These are phyloP conservation scores for Moniliophthora roreri DNA, from an alignment of 1,284 basidiomycete genomes.

Conservation along the genomic window DNA sequence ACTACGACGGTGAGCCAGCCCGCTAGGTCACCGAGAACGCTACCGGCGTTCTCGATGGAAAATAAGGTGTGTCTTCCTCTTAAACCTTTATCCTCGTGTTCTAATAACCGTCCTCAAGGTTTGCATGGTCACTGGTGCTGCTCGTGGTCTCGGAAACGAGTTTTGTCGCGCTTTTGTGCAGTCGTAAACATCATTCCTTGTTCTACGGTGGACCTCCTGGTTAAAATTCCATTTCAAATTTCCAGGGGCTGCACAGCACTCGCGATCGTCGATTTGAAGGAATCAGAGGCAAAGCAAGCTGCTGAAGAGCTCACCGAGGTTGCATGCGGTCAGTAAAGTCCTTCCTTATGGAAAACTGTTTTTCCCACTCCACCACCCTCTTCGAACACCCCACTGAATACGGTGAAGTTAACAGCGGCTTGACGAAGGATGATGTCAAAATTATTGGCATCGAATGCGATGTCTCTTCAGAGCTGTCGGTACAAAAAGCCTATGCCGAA, in stretches of 20 bases:
- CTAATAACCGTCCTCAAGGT: slow-evolving; percentile 54
- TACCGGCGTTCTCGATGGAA: slow-evolving; percentile 68
- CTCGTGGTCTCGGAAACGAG: slow-evolving; percentile 85
- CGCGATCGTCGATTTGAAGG: slow-evolving; percentile 84
- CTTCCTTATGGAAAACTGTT: slow-evolving; percentile 1
- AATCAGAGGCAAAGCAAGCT: slow-evolving; percentile 69
- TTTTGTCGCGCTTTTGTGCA: slow-evolving; percentile 89
- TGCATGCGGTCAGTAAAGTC: slow-evolving; percentile 44
- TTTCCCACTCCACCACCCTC: slow-evolving; percentile 24
- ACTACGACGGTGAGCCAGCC: slow-evolving; percentile 21
- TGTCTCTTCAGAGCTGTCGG: slow-evolving; percentile 81
- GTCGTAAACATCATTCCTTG: slow-evolving; percentile 53
- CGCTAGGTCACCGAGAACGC: slow-evolving; percentile 32
- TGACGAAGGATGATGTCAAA: slow-evolving; percentile 60
- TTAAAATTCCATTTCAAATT: background rate
- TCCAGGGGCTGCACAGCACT: slow-evolving; percentile 78
- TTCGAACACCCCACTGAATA: slow-evolving; percentile 18
- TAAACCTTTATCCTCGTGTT: background rate
- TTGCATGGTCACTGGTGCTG: slow-evolving; percentile 93
- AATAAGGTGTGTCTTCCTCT: slow-evolving; percentile 50
- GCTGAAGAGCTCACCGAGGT: slow-evolving; percentile 71
- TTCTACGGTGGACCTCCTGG: background rate
- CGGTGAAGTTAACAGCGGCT: slow-evolving; percentile 59
- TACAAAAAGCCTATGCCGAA: slow-evolving; percentile 69
- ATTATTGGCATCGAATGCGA: slow-evolving; percentile 85